A percentile compares a stretch with the other conserved stretches of the same genome.
Evolutionary conservation across 768 basidiomycete genomes (phyloP).

Genomic region (Chalciporus pseudorubinellus): DNA sequence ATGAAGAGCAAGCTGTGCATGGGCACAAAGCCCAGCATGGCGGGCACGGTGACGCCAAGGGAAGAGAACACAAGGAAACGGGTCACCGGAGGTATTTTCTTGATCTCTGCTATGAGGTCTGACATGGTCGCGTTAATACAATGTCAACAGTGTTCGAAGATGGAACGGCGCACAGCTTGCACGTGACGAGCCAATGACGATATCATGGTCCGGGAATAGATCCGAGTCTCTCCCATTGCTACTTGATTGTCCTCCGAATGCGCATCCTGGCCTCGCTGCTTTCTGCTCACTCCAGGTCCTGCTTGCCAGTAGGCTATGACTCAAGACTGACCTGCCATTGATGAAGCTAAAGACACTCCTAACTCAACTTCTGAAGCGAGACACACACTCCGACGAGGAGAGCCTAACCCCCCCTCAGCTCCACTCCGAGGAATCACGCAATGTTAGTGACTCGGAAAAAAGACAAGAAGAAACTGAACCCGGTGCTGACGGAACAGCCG

Average conservation of each 20-base stretch:
- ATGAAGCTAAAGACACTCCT: slow-evolving; percentile 17
- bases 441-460: neutral
- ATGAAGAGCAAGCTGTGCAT: slow-evolving; percentile 56
- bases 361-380: slow-evolving; percentile 2
- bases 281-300: too few species aligned
- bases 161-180: too few species aligned
- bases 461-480: neutral
- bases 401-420: neutral
- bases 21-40: slow-evolving; percentile 52
- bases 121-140: slow-evolving; percentile 48
- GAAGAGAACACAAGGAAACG: slow-evolving; percentile 64
- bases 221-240: too few species aligned
- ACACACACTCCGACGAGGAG: slow-evolving; percentile 18
- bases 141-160: too few species aligned
- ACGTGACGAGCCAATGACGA: slow-evolving; percentile 8
- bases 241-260: too few species aligned
- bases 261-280: neutral
- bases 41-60: slow-evolving; percentile 56
- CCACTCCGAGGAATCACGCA: neutral
- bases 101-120: slow-evolving; percentile 55
- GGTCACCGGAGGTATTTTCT: slow-evolving; percentile 83
- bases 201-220: too few species aligned
- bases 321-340: neutral
- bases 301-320: slow-evolving; percentile 9
- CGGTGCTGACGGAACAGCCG: neutral